phyloP scores from a whole-genome alignment of 768 basidiomycete species.

The Fomitopsis pulvina region DNA sequence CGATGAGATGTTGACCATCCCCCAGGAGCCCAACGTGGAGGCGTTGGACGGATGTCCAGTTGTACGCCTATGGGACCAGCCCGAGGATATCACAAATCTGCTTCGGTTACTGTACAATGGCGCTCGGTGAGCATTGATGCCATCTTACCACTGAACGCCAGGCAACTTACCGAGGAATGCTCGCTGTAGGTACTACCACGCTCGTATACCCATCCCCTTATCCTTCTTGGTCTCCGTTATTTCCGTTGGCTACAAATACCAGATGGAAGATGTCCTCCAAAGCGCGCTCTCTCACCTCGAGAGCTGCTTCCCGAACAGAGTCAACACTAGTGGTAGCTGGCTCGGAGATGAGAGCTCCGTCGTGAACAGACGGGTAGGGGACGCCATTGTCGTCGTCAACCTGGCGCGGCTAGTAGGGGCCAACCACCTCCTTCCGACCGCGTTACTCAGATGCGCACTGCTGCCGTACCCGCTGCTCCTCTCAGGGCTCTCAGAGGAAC shows the following conservation, averaged over 20 bases:
- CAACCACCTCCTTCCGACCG: constrained; percentile 7
- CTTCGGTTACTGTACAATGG: background rate
- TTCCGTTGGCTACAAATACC: constrained; percentile 1
- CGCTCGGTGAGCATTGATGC: background rate
- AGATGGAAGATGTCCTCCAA: background rate
- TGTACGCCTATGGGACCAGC: constrained; percentile 7
- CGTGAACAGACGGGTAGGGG: background rate
- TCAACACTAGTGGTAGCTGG: background rate
- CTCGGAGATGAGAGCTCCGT: background rate
- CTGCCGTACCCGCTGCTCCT: background rate
- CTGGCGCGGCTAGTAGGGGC: constrained; percentile 7
- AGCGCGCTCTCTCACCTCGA: background rate
- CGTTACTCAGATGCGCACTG: constrained; percentile 1
- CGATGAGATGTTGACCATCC: constrained; percentile 9
- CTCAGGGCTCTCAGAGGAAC: background rate
- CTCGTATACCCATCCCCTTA: background rate
- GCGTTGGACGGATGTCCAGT: constrained; percentile 11
- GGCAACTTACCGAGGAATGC: background rate
- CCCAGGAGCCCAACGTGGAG: background rate
- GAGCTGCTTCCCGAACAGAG: background rate
- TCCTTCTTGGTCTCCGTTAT: background rate
- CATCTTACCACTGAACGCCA: background rate
- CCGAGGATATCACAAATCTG: background rate
- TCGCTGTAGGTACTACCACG: background rate
- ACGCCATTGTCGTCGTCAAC: constrained; percentile 5